Base-by-base conservation (phyloP, 345 rosid species). In the Eucalyptus globulus region DNA sequence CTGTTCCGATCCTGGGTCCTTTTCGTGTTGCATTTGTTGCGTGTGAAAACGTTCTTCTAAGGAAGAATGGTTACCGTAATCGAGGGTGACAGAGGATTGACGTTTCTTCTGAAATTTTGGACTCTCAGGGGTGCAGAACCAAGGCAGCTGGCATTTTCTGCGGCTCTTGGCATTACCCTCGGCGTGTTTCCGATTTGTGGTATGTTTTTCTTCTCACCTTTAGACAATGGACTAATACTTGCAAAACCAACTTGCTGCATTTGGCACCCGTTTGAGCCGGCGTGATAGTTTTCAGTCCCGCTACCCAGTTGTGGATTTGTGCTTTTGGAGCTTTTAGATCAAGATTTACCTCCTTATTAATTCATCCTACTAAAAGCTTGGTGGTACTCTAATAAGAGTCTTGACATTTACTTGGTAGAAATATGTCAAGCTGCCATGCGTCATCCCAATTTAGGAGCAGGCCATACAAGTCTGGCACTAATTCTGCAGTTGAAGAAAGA, bases 111-210 rank as follows among this genome's bases (percentile, higher is more conserved):
- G 67, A 34, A 51, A 87, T 11, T 19, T 29, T 45, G 72, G 67
- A 65, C 22, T 51, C 87, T 53, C 94, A 98, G 98, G 91, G 98
- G 99, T 87, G 93, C 97, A 86, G 99, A 97, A 91, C 99, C 99
- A 31, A 96, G 93, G 94, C 98, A 94, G 91, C 88, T 97, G 91
- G 99, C 99, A 5, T 95, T 97, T 89, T 97, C 99, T 86, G 93
- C 97, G 24, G 98, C 99, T 90, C 91, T 97, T 88, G 99, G 99
- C n/a, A 81, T 96, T 88, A 94, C 98, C 54, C 65, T 98, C 86
- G 99, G 99, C 90, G 88, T 98, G 29, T 98, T 98, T 89, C 99
- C 99, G n/a, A 95, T 97, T 60, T 97, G 98, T 65, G 99, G 99
- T 96, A 89, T 83, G 91, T 22, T n/a, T 87, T 81, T 15, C 44